phyloP scores from a whole-genome alignment of 2,329 filamentous ascomycete species.

The Uncinocarpus reesii region DNA sequence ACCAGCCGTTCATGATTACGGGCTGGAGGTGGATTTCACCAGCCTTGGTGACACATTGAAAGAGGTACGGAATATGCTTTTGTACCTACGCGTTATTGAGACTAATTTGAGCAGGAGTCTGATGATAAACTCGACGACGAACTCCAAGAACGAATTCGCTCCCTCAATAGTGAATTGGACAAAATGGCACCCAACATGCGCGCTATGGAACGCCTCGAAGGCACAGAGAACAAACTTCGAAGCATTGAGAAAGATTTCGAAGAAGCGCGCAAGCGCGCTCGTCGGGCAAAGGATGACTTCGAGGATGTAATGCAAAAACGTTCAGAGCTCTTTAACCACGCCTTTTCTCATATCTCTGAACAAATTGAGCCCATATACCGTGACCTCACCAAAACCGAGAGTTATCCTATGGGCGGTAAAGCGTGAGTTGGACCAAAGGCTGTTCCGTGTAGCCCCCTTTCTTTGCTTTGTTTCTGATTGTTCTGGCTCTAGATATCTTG shows the following conservation, averaged over 20 bases:
- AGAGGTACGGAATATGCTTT: constrained; percentile 45
- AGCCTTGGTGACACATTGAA: constrained; percentile 72
- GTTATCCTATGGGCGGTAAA: constrained; percentile 85
- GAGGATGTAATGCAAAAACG: constrained; percentile 70
- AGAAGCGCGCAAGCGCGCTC: constrained; percentile 63
- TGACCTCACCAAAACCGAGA: constrained; percentile 78
- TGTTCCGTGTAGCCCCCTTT: background rate
- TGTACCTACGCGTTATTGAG: constrained; percentile 23
- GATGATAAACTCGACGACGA: constrained; percentile 62
- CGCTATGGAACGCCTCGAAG: constrained; percentile 80
- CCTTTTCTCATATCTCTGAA: constrained; percentile 87
- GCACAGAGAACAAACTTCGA: constrained; percentile 70
- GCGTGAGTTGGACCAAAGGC: constrained; percentile 36
- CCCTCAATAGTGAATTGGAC: constrained; percentile 68
- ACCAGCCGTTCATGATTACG: constrained; percentile 71
- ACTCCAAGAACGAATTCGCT: constrained; percentile 65
- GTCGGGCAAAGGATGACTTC: constrained; percentile 70
- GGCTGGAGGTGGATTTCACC: constrained; percentile 80
- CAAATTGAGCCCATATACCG: constrained; percentile 92
- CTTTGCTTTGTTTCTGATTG: too few relatives aligned
- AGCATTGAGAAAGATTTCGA: constrained; percentile 84
- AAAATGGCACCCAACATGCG: constrained; percentile 97
- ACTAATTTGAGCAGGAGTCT: constrained; percentile 43
- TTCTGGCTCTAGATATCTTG: constrained; percentile 53
- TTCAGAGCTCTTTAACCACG: constrained; percentile 86